Base-by-base conservation (phyloP, 306 rosid species). In the Mimosa bimucronata region DNA sequence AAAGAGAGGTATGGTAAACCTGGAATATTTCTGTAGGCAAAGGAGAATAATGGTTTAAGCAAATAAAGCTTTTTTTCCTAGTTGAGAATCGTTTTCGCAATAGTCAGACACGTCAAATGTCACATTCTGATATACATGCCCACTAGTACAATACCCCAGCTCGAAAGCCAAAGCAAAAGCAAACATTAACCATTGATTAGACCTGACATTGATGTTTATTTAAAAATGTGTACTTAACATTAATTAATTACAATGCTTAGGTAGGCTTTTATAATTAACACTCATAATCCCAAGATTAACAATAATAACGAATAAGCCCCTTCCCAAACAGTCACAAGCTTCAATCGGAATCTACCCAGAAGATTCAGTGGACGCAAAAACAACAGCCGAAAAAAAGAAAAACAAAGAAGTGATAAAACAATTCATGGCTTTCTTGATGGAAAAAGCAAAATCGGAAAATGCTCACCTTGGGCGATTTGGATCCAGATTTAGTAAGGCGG, bases 401-500 rank as follows among this genome's bases (percentile, higher is more conserved):
- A 0, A 50, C 9, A 29, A 71, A 18, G 14, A 3, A 48, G 46
- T 16, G 1, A 45, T 53, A 62, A n/a, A 15, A 50, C 29, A 68
- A 67, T 41, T 3, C 25, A 55, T 58, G 45, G 42, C 73, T 83
- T 69, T 77, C 50, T 45, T 7, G 25, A 9, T 75, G 69, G 76
- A 41, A 79, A 73, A 80, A 34, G 64, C 38, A 66, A 30, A 50
- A 71, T 42, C 65, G 77, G 38, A 53, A 53, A 76, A 31, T 79
- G 70, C 85, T 15, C 73, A 95, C 98, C 97, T 91, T 90, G 5
- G 98, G 87, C 45, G 94, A 89, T 82, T 88, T 93, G 78, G 87
- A 31, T 66, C 90, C 89, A 23, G 81, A 86, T 88, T 84, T 91
- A 83, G 93, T 69, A 41, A 88, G 68, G 12, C 86, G 88, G 77